Base-by-base conservation (phyloP, 2,329 filamentous ascomycete species). In the Aspergillus sergii region DNA sequence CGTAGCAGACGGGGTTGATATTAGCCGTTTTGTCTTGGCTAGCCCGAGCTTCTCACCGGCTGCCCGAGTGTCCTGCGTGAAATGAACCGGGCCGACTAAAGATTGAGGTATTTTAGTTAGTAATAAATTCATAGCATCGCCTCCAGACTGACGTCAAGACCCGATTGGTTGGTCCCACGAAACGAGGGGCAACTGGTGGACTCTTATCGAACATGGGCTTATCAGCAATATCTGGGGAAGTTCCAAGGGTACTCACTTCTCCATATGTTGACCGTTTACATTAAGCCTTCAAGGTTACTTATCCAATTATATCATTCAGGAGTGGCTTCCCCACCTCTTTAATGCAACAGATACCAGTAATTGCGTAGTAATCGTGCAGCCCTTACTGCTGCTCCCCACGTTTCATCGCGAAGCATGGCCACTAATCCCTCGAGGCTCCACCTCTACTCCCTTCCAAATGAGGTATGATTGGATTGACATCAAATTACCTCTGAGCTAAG, bases 371-470 rank as follows among this genome's bases (percentile, higher is more conserved):
- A 3, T 19, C 28, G 45, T 48, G 45, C 23, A 48, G 21, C 14
- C 23, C 23, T 30, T 26, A 39, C 12, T 30, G 34, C 34, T 36
- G 6, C 34, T 16, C 34, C 50, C 41, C 26, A 56, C 34, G 28
- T 26, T 21, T 32, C 53, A 59, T 54, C 56, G 36, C 61, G 28
- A 34, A 64, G 36, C 36, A 71, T 71, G 64, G 64, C 55, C 54
- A 50, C 57, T 30, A 51, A 59, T 39, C 48, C 58, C 50, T 43
- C 64, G 19, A 39, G 43, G n/a, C 65, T 63, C 10, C 62, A 66
- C 41, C 58, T 74, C 43, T 69, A 70, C 65, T 72, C 70, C 50
- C 71, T 78, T 8, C 76, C 76, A 16, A 78, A 77, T 58, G 76
- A 78, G 70, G 76, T 77, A 71, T 43, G 55, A 19, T n/a, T 26